Percentiles rank a stretch among this genome's conserved stretches.
Evolutionary conservation across 108 stramenopile species (phyloP).

Genomic region (Aurantiochytrium sp.): DNA sequence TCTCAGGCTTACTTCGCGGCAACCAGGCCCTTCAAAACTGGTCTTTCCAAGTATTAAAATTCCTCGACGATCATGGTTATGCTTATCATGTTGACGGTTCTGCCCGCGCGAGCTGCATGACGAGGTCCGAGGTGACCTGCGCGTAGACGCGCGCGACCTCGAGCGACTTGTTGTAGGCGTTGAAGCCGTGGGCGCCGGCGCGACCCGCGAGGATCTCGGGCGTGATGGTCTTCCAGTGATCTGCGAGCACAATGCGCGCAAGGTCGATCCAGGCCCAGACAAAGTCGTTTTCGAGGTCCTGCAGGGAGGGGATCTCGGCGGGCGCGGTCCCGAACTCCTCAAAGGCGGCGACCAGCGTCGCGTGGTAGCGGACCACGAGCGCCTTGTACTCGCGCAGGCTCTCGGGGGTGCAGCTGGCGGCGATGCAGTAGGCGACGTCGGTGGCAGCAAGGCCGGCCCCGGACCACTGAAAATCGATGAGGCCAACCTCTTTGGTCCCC

Average conservation of each 20-base stretch:
- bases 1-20: too few relatives aligned
- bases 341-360: background rate
- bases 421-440: conserved; percentile 65
- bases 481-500: conserved; percentile 53
- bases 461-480: conserved; percentile 71
- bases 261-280: background rate
- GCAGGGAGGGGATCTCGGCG: background rate
- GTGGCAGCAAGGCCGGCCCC: conserved; percentile 71
- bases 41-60: too few relatives aligned
- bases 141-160: background rate
- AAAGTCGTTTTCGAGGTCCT: background rate
- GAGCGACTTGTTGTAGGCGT: conserved; percentile 4
- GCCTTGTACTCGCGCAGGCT: conserved; percentile 41
- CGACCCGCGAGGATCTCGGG: background rate
- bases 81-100: too few relatives aligned
- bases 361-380: background rate
- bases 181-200: background rate
- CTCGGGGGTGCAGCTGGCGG: conserved; percentile 44
- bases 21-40: too few relatives aligned
- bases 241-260: background rate
- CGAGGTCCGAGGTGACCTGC: background rate
- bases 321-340: background rate
- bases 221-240: background rate
- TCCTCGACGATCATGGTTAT: too few relatives aligned
- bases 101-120: background rate